Percentiles rank a stretch among this genome's conserved stretches.
These are phyloP conservation scores for Phytophthora cactorum DNA, from an alignment of 352 stramenopile genomes.

Conservation along the genomic window DNA sequence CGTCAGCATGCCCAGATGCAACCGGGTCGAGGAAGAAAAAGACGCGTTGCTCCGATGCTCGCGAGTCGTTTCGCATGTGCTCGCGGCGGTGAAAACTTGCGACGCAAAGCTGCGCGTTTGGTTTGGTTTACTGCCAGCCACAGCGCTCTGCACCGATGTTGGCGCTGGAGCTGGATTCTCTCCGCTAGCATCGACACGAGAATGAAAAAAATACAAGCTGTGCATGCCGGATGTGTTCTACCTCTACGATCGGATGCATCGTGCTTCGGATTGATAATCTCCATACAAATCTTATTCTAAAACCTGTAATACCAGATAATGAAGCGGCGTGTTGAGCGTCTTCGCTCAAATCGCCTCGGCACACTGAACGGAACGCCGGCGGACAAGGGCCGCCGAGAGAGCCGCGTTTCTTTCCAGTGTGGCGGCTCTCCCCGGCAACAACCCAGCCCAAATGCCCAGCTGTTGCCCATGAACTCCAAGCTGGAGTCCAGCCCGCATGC, in stretches of 20 bases:
- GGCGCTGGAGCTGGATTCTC: constrained; percentile 37
- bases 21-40: constrained; percentile 38
- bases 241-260: constrained; percentile 14
- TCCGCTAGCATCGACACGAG: constrained; percentile 36
- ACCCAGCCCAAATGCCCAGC: constrained; percentile 30
- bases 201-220: constrained; percentile 38
- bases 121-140: constrained; percentile 38
- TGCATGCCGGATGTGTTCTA: constrained; percentile 34
- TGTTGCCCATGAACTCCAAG: constrained; percentile 34
- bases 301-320: constrained; percentile 24
- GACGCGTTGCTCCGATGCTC: constrained; percentile 32
- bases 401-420: constrained; percentile 26
- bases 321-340: constrained; percentile 29
- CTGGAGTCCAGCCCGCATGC: constrained; percentile 3
- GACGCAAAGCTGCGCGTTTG: constrained; percentile 17
- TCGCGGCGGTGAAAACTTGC: constrained; percentile 21
- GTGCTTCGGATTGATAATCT: neutral
- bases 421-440: constrained; percentile 30
- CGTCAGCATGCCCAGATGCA: constrained; percentile 39
- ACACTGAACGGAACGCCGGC: constrained; percentile 24
- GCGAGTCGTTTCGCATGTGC: constrained; percentile 37
- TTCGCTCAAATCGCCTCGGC: constrained; percentile 28
- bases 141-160: constrained; percentile 23
- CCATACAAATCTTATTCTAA: neutral
- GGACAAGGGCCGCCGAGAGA: constrained; percentile 27